phyloP scores from a whole-genome alignment of 129 eudicot genomes.

The Pseudognaphalium luteoalbum region DNA sequence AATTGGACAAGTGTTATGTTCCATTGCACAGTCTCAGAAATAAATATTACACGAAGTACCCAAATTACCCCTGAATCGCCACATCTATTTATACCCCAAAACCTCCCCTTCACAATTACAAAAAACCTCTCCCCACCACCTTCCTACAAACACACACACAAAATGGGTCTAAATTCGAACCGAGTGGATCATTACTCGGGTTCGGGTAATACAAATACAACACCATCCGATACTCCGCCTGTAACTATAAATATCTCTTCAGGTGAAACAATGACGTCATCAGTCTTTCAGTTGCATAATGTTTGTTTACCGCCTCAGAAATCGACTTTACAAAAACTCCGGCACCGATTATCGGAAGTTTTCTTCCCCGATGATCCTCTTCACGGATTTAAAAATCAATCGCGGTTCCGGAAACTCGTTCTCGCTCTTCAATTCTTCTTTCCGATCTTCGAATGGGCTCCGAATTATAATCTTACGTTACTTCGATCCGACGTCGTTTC shows the following conservation, averaged over 20 bases:
- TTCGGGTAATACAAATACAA: slow-evolving; percentile 30
- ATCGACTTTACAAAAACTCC: slow-evolving; percentile 60
- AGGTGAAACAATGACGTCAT: slow-evolving; percentile 26
- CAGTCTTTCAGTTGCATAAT: slow-evolving; percentile 44
- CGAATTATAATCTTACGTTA: slow-evolving; percentile 60
- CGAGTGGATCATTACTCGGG: slow-evolving; percentile 50
- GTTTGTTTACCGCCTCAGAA: slow-evolving; percentile 71
- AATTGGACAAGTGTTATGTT: slow-evolving; percentile 27
- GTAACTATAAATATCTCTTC: slow-evolving; percentile 9
- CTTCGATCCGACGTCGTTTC: slow-evolving; percentile 81
- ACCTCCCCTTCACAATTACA: slow-evolving; percentile 29
- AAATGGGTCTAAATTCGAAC: slow-evolving; percentile 38
- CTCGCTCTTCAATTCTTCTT: slow-evolving; percentile 81
- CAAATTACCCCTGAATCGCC: slow-evolving; percentile 9
- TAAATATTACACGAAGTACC: slow-evolving; percentile 9
- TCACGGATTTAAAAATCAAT: slow-evolving; percentile 78
- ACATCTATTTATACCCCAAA: slow-evolving; percentile 32
- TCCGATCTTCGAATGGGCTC: slow-evolving; percentile 93
- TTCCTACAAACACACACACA: slow-evolving; percentile 13
- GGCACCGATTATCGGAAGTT: slow-evolving; percentile 61
- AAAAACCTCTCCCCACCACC: not conserved
- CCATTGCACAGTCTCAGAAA: slow-evolving; percentile 1
- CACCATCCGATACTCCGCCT: slow-evolving; percentile 16
- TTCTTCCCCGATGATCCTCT: slow-evolving; percentile 97
- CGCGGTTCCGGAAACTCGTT: slow-evolving; percentile 47